Conservation (phyloP, 176 grass and related monocot genomes). For the Raddia guianensis region DNA sequence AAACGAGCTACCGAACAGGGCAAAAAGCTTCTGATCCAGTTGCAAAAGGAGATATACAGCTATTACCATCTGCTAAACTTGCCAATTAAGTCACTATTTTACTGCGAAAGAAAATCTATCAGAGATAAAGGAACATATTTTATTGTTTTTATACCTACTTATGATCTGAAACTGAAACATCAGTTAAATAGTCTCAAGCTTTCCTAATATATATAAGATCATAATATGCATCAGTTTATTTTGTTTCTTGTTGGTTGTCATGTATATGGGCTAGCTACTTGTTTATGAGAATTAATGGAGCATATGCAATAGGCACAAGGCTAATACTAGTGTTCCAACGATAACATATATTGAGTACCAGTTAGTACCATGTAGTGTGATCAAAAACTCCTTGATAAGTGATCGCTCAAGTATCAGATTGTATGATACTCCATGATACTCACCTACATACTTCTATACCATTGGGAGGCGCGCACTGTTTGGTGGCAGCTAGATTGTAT, state of each 20-base stretch:
- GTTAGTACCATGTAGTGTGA: no score
- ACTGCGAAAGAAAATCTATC: conserved; percentile 40
- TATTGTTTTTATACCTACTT: neutral
- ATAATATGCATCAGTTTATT: no score
- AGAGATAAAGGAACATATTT: neutral
- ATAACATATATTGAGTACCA: no score
- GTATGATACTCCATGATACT: no score
- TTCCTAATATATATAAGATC: neutral
- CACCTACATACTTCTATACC: no score
- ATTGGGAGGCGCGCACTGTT: no score
- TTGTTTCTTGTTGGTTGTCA: neutral
- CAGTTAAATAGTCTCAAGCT: neutral
- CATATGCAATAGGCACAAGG: neutral
- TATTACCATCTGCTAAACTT: conserved; percentile 36
- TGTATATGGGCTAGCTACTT: neutral
- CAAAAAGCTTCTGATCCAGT: conserved; percentile 20
- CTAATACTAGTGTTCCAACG: no score
- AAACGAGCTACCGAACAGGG: no score
- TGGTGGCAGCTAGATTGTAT: no score
- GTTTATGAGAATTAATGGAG: neutral
- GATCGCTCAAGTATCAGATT: no score
- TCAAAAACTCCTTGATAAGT: no score
- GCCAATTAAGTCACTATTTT: conserved; percentile 28
- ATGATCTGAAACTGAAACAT: neutral
- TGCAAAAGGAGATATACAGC: conserved; percentile 38